phyloP scores from a whole-genome alignment of 2,329 filamentous ascomycete species.

The Talaromyces rugulosus region DNA sequence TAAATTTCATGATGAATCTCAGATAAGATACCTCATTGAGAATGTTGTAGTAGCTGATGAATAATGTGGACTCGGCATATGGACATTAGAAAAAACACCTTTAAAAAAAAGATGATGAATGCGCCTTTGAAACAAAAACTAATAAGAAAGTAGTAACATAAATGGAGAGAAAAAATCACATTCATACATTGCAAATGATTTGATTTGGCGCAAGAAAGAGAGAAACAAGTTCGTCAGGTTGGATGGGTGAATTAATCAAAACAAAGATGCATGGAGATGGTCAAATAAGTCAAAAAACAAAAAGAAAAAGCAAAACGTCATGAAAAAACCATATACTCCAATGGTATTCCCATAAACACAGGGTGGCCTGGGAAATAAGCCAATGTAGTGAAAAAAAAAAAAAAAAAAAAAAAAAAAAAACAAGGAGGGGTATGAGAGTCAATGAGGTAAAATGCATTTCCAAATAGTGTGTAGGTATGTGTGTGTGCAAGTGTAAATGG shows the following conservation, averaged over 20 bases:
- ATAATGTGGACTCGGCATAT: not conserved
- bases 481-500: not conserved
- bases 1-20: not conserved
- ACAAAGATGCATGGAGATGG: not conserved
- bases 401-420: not conserved
- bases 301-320: not conserved
- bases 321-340: not conserved
- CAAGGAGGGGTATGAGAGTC: not conserved
- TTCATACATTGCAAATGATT: not conserved
- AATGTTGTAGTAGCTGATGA: not conserved
- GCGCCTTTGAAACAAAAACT: constrained; percentile 11
- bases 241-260: not conserved
- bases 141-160: not conserved
- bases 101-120: constrained; percentile 10
- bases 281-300: not conserved
- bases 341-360: constrained; percentile 1
- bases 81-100: constrained; percentile 8
- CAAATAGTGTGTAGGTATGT: not conserved
- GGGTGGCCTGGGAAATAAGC: constrained; percentile 12
- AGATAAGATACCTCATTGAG: not conserved
- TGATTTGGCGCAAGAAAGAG: not conserved
- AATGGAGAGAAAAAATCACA: not conserved
- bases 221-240: not conserved
- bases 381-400: constrained; percentile 12
- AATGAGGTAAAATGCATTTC: not conserved